Base-by-base conservation (phyloP, 495 filamentous ascomycete species). In the Thozetella sp. region DNA sequence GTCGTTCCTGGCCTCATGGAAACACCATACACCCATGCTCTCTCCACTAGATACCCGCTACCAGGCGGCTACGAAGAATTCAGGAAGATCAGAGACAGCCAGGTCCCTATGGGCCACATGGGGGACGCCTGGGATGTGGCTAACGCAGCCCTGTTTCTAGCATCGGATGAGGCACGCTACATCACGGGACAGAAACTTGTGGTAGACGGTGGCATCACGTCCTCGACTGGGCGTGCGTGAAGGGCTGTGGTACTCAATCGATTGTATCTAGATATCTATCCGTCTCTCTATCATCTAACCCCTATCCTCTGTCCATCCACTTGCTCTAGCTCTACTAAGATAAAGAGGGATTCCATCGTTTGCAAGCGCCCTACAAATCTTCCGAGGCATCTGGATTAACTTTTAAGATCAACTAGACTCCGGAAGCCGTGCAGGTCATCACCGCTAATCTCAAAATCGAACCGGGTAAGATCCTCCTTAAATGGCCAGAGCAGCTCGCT, bases 1-100 rank as follows among this genome's bases (percentile, higher is more conserved):
- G 78, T 86, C 6, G 78, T 84, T 0, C 80, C 81, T 0, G 82
- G 82, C 3, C 61, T 84, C 59, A 82, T 78, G 26, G 64, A 73
- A 26, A 81, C 79, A 1, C 78, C 78, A 1, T 74, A 37, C 15
- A 37, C 30, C 30, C 6, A 6, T 37, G 6, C 6, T 6, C 6
- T 37, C 6, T 6, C 15, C 30, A 15, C 6, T 6, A 37, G 30
- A 37, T 37, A 37, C 30, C 6, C 30, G 6, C 6, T 6, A 37
- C 76, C 25, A 74, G 73, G 11, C 63, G 61, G 13, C 64, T 24
- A 23, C n/a, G 51, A 25, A 17, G 51, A 53, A 22, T 53, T 61
- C 2, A 45, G 81, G 30, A 71, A 71, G 4, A 63, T 74, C 51
- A 66, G 77, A 51, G 80, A 78, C 65, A 65, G 63, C 0, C 68